Base-by-base conservation (phyloP, 495 filamentous ascomycete genomes). In the Amphirosellinia nigrospora region DNA sequence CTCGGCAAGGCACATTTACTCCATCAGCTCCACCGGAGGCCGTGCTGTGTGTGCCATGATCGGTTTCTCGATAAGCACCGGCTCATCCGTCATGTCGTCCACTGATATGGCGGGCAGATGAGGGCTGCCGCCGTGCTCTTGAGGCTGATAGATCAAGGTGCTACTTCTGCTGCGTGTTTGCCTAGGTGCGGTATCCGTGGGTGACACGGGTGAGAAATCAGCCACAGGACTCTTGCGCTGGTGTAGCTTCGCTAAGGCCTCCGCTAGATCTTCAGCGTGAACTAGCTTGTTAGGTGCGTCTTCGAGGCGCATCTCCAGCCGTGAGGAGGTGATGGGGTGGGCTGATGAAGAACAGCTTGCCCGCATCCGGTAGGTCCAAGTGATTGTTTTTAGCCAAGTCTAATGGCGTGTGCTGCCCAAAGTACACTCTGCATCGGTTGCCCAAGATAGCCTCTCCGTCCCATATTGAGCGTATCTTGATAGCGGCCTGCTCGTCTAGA, bases 281-380 rank as follows among this genome's bases (percentile, higher is more conserved):
- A 97, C 93, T 69, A 93, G 90, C 80, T 93, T 94, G 79, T 99
- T 99, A 38, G 96, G 96, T 3, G 95, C 92, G 30, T 92, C 94
- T 82, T 99, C 96, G 58, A 93, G 83, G 74, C 89, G 88, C 83
- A 94, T 87, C 80, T 95, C 92, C 96, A 99, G 45, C 94, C 96
- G 76, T 93, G 91, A 3, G 96, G 96, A 60, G 96, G 96, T 69
- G 86, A 89, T 1, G 96, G 11, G 96, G 96, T 41, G 96, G 96
- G 67, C 89, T 93, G 83, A 99, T 98, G 83, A 99, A 98, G 87
- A 98, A 97, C 43, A 97, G 86, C 83, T 97, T 98, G 73, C 92
- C 89, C 52, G 89, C 83, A 71, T 97, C 92, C 16, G 96, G 96
- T 1, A 94, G 89, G 45, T 91, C 85, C 7, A 99, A 87, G 70